These are phyloP conservation scores for Fusarium clavum DNA, from an alignment of 2,329 filamentous ascomycete species.

Conservation along the genomic window DNA sequence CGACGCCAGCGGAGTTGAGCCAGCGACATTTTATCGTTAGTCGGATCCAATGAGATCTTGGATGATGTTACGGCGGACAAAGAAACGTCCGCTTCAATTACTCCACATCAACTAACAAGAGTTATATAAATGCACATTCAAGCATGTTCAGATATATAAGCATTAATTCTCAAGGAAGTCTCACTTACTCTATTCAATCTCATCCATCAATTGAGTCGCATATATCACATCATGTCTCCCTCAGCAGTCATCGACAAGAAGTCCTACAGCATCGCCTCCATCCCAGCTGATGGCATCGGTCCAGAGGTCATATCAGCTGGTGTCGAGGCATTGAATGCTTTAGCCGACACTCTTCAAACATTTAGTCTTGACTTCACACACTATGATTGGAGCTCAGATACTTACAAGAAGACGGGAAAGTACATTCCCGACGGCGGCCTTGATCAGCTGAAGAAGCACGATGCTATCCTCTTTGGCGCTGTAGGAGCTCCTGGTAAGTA, in stretches of 20 bases:
- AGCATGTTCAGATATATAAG: not conserved
- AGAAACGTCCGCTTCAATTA: conserved; percentile 16
- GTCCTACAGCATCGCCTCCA: conserved; percentile 66
- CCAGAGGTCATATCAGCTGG: conserved; percentile 71
- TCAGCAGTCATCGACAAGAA: conserved; percentile 43
- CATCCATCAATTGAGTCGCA: not conserved
- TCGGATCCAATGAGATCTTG: not conserved
- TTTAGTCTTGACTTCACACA: conserved; percentile 72
- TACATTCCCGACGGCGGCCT: conserved; percentile 57
- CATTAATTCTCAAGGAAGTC: not conserved
- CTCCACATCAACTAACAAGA: conserved; percentile 23
- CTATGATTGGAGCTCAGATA: conserved; percentile 75
- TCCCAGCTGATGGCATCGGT: conserved; percentile 73
- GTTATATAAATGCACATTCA: conserved; percentile 19
- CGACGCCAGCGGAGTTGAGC: conserved; percentile 5
- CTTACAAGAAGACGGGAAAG: conserved; percentile 72
- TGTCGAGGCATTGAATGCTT: conserved; percentile 68
- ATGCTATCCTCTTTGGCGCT: conserved; percentile 74
- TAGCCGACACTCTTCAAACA: conserved; percentile 62
- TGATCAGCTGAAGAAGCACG: conserved; percentile 53
- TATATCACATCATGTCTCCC: conserved; percentile 39
- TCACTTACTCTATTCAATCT: rapidly evolving
- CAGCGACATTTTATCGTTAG: conserved; percentile 1
- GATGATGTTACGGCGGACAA: conserved; percentile 16
- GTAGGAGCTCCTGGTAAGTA: conserved; percentile 66